Percentiles rank a stretch among this genome's conserved stretches.
Conservation (phyloP, 2,329 filamentous ascomycete genomes). For the Pseudogymnoascus sp. region DNA sequence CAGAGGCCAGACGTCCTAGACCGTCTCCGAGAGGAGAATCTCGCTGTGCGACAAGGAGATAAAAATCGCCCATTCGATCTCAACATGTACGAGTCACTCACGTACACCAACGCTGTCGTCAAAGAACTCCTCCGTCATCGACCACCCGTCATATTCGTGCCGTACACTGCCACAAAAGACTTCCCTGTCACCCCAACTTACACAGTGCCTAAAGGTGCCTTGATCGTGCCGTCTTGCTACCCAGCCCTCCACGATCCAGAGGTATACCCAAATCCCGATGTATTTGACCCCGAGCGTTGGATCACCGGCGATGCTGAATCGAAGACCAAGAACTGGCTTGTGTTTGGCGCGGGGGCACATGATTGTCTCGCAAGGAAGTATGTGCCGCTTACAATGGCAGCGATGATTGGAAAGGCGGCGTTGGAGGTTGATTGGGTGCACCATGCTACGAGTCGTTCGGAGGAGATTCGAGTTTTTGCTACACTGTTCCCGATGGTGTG, state of each 20-base stretch:
- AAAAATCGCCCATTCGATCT: slow-evolving; percentile 35
- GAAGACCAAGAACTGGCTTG: slow-evolving; percentile 47
- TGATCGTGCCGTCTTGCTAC: slow-evolving; percentile 45
- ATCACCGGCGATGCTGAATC: slow-evolving; percentile 43
- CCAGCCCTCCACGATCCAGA: slow-evolving; percentile 44
- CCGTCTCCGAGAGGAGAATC: slow-evolving; percentile 41
- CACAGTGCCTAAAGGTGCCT: slow-evolving; percentile 42
- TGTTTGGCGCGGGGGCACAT: slow-evolving; percentile 45
- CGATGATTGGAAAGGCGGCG: slow-evolving; percentile 46
- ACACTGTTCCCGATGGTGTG: neutral
- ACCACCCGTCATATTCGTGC: slow-evolving; percentile 48
- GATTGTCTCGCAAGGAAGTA: slow-evolving; percentile 44
- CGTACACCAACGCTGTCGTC: slow-evolving; percentile 46
- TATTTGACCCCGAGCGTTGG: slow-evolving; percentile 46
- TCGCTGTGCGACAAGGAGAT: slow-evolving; percentile 38
- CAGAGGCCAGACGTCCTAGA: slow-evolving; percentile 43
- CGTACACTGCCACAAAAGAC: slow-evolving; percentile 40
- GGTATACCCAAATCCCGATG: slow-evolving; percentile 39
- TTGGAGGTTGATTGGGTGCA: slow-evolving; percentile 45
- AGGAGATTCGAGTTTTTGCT: slow-evolving; percentile 34
- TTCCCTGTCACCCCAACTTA: slow-evolving; percentile 43
- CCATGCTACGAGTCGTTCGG: slow-evolving; percentile 40
- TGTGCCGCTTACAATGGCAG: slow-evolving; percentile 43
- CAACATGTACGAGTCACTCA: slow-evolving; percentile 41
- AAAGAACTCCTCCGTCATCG: slow-evolving; percentile 46